Base-by-base conservation (phyloP, 1,284 basidiomycete species). In the Phellinidium pouzarii region DNA sequence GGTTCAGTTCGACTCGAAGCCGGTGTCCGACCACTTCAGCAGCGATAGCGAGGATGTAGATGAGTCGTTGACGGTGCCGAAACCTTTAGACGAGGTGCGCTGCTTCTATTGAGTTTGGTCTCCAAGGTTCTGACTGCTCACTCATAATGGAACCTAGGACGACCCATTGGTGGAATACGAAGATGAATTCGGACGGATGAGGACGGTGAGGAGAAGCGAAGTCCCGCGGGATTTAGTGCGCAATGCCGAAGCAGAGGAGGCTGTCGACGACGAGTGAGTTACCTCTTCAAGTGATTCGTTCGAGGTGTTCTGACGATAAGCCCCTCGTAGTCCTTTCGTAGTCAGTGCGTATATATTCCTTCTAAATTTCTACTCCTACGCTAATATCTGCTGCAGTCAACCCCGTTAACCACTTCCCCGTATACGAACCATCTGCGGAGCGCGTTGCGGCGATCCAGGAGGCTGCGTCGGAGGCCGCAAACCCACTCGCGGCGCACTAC, bases 81-180 rank as follows among this genome's bases (percentile, higher is more conserved):
- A 66, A 59, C 65, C 69, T 14, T 62, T 45, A n/a, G 65, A 71
- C 40, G 69, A 69, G 26, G 74, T 75, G 55, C 51, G 26, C 27
- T 58, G 23, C 44, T n/a, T 44, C 37, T 40, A 36, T 27, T 31
- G 12, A 37, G 25, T 37, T 48, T 34, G 23, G 11, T 17, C 26
- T n/a, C 11, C 19, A 38, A 48, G 2, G 12, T 20, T 7, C 20
- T n/a, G n/a, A 43, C 40, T n/a, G 14, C n/a, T 44, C n/a, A 37
- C 6, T 4, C 4, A 19, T 37, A 47, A 50, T 22, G 42, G 4
- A 17, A 14, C 27, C 11, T 44, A 82, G 77, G 76, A 82, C 54
- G 89, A 92, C 61, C 87, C 87, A 7, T 69, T 91, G 37, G 74
- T 94, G 12, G 91, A 94, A 64, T 92, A 89, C 59, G 77, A 82